Conservation (phyloP, 495 filamentous ascomycete species). For the Xylaria grammica region DNA sequence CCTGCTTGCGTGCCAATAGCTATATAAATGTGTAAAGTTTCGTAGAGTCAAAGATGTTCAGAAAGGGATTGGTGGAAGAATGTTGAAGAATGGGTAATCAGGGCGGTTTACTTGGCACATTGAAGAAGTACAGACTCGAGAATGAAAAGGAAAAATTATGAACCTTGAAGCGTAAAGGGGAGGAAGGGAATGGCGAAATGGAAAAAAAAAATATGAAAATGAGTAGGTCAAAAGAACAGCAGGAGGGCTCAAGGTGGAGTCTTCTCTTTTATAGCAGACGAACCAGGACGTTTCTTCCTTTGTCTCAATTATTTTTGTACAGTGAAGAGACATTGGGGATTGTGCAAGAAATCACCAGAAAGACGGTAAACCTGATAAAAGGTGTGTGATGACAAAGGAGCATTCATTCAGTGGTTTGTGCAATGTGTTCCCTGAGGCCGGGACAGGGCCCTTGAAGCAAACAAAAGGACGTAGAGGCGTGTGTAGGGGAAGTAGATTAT, state of each 20-base stretch:
- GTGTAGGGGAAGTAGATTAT: conserved; percentile 12
- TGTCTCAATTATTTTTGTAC: conserved; percentile 4
- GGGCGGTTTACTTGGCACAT: neutral
- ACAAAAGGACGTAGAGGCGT: conserved; percentile 9
- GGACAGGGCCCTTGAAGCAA: neutral
- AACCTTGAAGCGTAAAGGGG: neutral
- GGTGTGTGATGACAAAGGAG: neutral
- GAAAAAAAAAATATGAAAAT: neutral
- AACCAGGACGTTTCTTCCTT: conserved; percentile 7
- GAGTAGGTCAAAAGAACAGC: neutral
- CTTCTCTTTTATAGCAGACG: neutral
- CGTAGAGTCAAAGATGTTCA: neutral
- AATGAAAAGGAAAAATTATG: neutral
- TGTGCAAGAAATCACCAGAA: conserved; percentile 24
- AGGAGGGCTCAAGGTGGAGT: neutral
- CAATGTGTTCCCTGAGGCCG: conserved; percentile 20
- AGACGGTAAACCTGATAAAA: conserved; percentile 4
- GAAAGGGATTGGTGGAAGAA: neutral
- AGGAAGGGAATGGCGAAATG: neutral
- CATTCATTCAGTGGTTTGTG: neutral
- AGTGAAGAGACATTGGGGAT: conserved; percentile 29
- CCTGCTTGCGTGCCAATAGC: conserved; percentile 1
- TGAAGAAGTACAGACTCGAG: neutral
- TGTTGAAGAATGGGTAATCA: neutral
- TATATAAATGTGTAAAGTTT: neutral